These are phyloP conservation scores for Mycena metata DNA, from an alignment of 768 basidiomycete genomes.

Conservation along the genomic window DNA sequence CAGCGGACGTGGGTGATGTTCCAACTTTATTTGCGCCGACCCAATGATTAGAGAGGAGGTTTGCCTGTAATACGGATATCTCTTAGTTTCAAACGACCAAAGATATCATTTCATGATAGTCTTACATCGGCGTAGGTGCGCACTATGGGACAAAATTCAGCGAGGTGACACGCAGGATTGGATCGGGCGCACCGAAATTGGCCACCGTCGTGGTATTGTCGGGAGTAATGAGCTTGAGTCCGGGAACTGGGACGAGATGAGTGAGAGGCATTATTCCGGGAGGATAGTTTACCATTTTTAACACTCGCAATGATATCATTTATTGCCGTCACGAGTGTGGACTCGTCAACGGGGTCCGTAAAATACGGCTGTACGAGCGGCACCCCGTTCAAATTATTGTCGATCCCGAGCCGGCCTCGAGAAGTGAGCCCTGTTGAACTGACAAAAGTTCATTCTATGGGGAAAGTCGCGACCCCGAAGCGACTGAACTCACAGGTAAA, in stretches of 20 bases:
- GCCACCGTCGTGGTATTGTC: slow-evolving; percentile 69
- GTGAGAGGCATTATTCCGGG: slow-evolving; percentile 14
- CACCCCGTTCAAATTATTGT: too few relatives aligned
- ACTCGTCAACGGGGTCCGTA: too few relatives aligned
- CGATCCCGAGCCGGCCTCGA: too few relatives aligned
- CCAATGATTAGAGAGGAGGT: slow-evolving; percentile 76
- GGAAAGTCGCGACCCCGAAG: too few relatives aligned
- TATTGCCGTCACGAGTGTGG: too few relatives aligned
- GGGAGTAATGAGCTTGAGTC: slow-evolving; percentile 69
- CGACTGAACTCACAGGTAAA: too few relatives aligned
- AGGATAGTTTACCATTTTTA: slow-evolving; percentile 52
- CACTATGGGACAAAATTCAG: slow-evolving; percentile 44
- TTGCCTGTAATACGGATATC: slow-evolving; percentile 40
- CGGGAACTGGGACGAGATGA: slow-evolving; percentile 52
- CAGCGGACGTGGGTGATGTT: slow-evolving; percentile 47
- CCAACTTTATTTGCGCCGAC: slow-evolving; percentile 68
- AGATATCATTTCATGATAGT: background rate
- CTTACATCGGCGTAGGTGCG: slow-evolving; percentile 53
- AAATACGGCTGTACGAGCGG: too few relatives aligned
- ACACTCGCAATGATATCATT: slow-evolving; percentile 44
- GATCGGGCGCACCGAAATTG: slow-evolving; percentile 58
- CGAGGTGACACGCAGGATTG: background rate
- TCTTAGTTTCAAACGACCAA: background rate
- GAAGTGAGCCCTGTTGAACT: too few relatives aligned
- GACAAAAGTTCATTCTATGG: too few relatives aligned